Base-by-base conservation (phyloP, 495 filamentous ascomycete genomes). In the Penicillium maclennaniae region DNA sequence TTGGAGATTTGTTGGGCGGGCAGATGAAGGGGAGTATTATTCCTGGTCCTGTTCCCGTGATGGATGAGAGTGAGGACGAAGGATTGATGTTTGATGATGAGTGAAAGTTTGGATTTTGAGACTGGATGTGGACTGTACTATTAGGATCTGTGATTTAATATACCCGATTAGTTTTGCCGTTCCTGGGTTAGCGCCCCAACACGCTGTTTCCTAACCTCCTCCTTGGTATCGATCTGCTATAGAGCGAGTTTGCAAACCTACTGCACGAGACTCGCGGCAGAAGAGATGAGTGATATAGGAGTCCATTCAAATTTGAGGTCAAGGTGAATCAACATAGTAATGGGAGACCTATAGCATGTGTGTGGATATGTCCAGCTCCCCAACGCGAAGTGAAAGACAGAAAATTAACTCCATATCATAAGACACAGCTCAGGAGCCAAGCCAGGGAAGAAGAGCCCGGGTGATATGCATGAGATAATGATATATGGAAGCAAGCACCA, bases 31-130 rank as follows among this genome's bases (percentile, higher is more conserved):
- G 39, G 5, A 54, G 25, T 55, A 47, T 37, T 4, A 66, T 58
- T 45, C 62, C 60, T 28, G 51, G 8, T 7, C 21, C 44, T 43
- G 44, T 55, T 51, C 51, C 68, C 36, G 56, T 65, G 42, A 59
- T 69, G 44, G 69, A 72, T 58, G 71, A 63, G 31, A 78, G 73
- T 36, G 79, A 82, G 7, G 81, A 83, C 52, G 75, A 74, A 53
- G 77, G 72, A 66, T 77, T 71, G 71, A 55, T 52, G 34, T 67
- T 54, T 60, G 71, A 62, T 51, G 64, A 58, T 23, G 69, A 69
- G 36, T 34, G 63, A 68, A 47, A 56, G 56, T 51, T 65, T 5
- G 23, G 55, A 59, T 7, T 7, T 17, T 26, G 20, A 25, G 41
- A 27, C 6, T 47, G 26, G 38, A 21, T 39, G 42, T 26, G 44